phyloP scores from a whole-genome alignment of 2,329 filamentous ascomycete genomes.

The Hirsutella rhossiliensis region DNA sequence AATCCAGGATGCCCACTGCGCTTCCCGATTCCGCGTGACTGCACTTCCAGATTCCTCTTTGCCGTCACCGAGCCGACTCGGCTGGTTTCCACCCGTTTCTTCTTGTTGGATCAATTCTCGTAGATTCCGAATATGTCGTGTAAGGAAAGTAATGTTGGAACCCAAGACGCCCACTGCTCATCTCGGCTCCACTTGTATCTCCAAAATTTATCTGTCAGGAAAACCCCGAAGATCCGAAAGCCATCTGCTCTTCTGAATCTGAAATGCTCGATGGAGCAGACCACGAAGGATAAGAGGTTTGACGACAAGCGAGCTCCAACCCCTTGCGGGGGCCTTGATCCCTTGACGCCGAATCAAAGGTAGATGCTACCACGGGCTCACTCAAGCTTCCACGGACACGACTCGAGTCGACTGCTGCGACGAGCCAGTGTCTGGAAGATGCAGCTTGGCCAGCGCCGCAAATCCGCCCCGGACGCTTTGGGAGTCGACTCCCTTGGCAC shows the following conservation, averaged over 20 bases:
- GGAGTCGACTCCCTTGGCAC: conserved; percentile 35
- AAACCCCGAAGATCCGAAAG: neutral
- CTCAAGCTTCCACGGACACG: conserved; percentile 12
- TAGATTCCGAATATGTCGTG: too few relatives aligned
- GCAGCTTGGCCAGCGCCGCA: conserved; percentile 12
- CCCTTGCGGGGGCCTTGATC: too few relatives aligned
- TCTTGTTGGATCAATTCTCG: too few relatives aligned
- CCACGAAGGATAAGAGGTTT: neutral
- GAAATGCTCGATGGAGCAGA: neutral
- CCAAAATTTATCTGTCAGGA: neutral
- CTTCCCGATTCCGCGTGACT: too few relatives aligned
- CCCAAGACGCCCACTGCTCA: too few relatives aligned
- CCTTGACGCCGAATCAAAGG: too few relatives aligned
- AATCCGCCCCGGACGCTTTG: conserved; percentile 32
- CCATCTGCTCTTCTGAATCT: neutral
- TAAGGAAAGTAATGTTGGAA: too few relatives aligned
- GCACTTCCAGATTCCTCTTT: too few relatives aligned
- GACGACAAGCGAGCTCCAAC: neutral
- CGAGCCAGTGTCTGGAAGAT: conserved; percentile 13
- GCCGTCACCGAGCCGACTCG: too few relatives aligned
- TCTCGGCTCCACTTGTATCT: too few relatives aligned
- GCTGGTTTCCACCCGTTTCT: too few relatives aligned
- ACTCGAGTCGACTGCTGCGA: conserved; percentile 11
- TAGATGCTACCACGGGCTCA: neutral
- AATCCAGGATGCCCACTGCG: too few relatives aligned